Evolutionary conservation across 2,329 filamentous ascomycete species (phyloP), one percentile per base, ranked within the genome.

Genomic region (Apiospora koreana): DNA sequence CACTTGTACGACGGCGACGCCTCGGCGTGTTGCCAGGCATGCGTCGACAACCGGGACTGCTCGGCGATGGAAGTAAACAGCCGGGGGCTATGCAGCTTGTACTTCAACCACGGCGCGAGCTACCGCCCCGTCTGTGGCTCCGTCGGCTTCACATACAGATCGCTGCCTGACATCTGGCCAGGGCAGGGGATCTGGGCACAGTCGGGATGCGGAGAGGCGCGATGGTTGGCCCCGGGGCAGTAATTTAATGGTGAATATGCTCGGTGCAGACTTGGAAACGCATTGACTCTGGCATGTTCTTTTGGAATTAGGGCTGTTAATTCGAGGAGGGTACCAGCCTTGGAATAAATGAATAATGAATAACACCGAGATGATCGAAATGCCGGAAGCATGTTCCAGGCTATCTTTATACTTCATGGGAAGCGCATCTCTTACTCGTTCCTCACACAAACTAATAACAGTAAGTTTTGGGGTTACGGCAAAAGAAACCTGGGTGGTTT

Each of bases 1-100:
- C 25, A 16, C 31, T 48, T 21, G 1, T 72, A 54, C 5, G 75
- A 71, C 65, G 48, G 70, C 28, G 74, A 77, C 62, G 71, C 72
- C 7, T 73, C 72, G 45, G 38, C 67, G n/a, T 77, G 77, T 73
- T 78, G 76, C 69, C 75, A 78, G 72, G 68, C 74, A 43, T 77
- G 76, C 69, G 72, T 75, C 8, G 74, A 78, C n/a, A 77, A 77
- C 68, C 69, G 69, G 12, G 74, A 72, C 41, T 78, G 77, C 71
- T 72, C 69, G 23, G 76, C 70, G 1, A 70, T 72, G 23, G 74
- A 75, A 70, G 70, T 72, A 21, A 73, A 71, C 1, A 48, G 62
- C 0, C 68, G 69, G 5, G 71, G 72, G 1, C 69, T 46, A 28
- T 77, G 75, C 42, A 75, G 73, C 16, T 69, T 76, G 16, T 71